These are phyloP conservation scores for Lactarius pseudohatsudake DNA, from an alignment of 768 basidiomycete genomes.

Conservation along the genomic window DNA sequence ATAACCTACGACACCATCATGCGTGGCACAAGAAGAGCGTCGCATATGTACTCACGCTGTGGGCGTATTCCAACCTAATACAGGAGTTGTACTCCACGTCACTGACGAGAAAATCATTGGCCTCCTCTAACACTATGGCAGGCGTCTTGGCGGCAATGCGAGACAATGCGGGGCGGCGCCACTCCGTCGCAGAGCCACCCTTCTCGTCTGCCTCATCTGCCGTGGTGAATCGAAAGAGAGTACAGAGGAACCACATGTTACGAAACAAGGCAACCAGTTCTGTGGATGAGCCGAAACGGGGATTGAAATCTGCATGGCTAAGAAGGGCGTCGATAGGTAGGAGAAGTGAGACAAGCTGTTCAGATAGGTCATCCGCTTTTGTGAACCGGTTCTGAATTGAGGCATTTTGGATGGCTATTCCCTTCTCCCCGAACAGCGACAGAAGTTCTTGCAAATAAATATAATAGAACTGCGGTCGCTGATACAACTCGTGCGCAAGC, in stretches of 20 bases:
- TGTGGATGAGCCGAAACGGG: constrained; percentile 52
- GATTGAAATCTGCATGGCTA: constrained; percentile 63
- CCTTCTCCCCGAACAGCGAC: constrained; percentile 86
- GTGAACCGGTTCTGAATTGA: constrained; percentile 63
- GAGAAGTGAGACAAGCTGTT: constrained; percentile 82
- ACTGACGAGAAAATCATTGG: constrained; percentile 78
- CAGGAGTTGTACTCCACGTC: constrained; percentile 93
- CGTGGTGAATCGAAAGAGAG: constrained; percentile 78
- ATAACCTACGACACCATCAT: constrained; percentile 53
- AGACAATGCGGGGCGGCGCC: constrained; percentile 72
- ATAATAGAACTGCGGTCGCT: constrained; percentile 74
- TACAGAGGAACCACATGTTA: constrained; percentile 92
- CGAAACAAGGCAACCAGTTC: constrained; percentile 78
- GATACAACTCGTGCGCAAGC: constrained; percentile 74
- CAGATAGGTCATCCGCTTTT: constrained; percentile 81
- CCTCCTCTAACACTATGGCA: constrained; percentile 74
- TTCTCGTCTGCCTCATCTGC: constrained; percentile 45
- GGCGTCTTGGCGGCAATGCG: constrained; percentile 88
- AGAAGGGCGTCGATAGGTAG: constrained; percentile 90
- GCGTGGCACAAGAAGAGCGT: not conserved
- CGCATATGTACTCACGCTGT: constrained; percentile 51
- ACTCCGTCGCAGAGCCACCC: constrained; percentile 68
- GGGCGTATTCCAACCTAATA: constrained; percentile 80
- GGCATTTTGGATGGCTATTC: constrained; percentile 83
- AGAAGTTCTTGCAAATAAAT: constrained; percentile 83